Percentiles rank a stretch among this genome's conserved stretches.
These are phyloP conservation scores for Naumovozyma baii DNA, from an alignment of 805 yeast genomes.

Conservation along the genomic window DNA sequence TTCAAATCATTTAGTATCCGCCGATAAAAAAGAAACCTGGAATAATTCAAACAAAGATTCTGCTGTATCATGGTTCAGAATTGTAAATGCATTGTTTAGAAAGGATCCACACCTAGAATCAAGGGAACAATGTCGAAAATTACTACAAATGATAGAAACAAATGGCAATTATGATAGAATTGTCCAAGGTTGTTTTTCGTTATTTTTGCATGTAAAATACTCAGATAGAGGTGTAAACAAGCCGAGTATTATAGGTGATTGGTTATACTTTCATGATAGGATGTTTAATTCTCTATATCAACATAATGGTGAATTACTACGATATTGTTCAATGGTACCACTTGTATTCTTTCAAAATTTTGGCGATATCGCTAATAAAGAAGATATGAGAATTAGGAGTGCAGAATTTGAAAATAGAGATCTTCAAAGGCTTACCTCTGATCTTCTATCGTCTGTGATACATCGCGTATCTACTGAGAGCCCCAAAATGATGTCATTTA, in stretches of 20 bases:
- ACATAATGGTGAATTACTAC: slow-evolving; percentile 39
- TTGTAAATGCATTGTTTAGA: slow-evolving; percentile 53
- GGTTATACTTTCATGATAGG: slow-evolving; percentile 67
- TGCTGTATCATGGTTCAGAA: slow-evolving; percentile 54
- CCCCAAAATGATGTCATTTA: slow-evolving; percentile 11
- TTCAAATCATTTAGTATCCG: background rate
- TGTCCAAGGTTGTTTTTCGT: slow-evolving; percentile 59
- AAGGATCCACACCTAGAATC: slow-evolving; percentile 39
- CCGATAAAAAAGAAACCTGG: slow-evolving; percentile 4
- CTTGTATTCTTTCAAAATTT: slow-evolving; percentile 56
- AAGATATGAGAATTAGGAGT: slow-evolving; percentile 24
- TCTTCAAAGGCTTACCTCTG: slow-evolving; percentile 17
- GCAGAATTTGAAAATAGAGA: slow-evolving; percentile 28
- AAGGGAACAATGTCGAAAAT: slow-evolving; percentile 38
- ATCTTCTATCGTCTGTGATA: slow-evolving; percentile 22
- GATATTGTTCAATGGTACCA: slow-evolving; percentile 49
- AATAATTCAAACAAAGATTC: slow-evolving; percentile 43
- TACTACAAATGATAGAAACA: slow-evolving; percentile 39
- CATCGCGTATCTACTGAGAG: slow-evolving; percentile 9
- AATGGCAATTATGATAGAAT: slow-evolving; percentile 53
- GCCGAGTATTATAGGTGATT: slow-evolving; percentile 57
- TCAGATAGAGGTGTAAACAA: slow-evolving; percentile 54
- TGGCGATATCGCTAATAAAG: slow-evolving; percentile 45
- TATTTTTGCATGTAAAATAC: slow-evolving; percentile 51
- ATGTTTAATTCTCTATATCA: slow-evolving; percentile 30